A percentile compares a stretch with the other conserved stretches of the same genome.
These are phyloP conservation scores for Podaxis sp. DNA, from an alignment of 768 basidiomycete species.

Conservation along the genomic window DNA sequence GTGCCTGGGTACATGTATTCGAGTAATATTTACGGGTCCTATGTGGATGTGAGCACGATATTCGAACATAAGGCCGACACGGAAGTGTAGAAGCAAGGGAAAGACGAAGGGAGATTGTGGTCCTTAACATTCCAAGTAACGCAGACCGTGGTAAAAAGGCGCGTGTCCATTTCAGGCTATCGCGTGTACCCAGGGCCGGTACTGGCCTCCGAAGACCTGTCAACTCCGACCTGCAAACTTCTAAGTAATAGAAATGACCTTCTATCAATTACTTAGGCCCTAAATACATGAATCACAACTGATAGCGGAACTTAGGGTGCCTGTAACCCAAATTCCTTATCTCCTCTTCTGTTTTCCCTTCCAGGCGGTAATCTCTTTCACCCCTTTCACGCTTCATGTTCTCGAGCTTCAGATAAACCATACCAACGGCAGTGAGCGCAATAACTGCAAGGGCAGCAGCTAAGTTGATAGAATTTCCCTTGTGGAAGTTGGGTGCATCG, in stretches of 20 bases:
- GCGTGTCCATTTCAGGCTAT: neutral
- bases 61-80: neutral
- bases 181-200: neutral
- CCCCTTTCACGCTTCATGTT: conserved; percentile 44
- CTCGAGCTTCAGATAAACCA: conserved; percentile 39
- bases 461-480: conserved; percentile 47
- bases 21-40: too few species aligned
- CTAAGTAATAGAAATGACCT: neutral
- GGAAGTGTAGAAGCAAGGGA: neutral
- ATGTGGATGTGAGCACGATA: neutral
- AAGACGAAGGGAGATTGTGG: neutral
- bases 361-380: conserved; percentile 39
- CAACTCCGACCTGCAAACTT: neutral
- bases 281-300: conserved; percentile 24
- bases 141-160: neutral
- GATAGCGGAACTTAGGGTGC: conserved; percentile 48
- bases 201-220: neutral
- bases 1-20: neutral
- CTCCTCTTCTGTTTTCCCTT: conserved; percentile 37
- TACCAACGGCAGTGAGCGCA: conserved; percentile 23
- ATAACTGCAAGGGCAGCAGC: conserved; percentile 35
- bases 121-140: conserved; percentile 5
- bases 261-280: neutral
- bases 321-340: conserved; percentile 40
- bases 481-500: conserved; percentile 46